These are phyloP conservation scores for Aureobasidium pullulans DNA, from an alignment of 2,329 filamentous ascomycete species.

Conservation along the genomic window DNA sequence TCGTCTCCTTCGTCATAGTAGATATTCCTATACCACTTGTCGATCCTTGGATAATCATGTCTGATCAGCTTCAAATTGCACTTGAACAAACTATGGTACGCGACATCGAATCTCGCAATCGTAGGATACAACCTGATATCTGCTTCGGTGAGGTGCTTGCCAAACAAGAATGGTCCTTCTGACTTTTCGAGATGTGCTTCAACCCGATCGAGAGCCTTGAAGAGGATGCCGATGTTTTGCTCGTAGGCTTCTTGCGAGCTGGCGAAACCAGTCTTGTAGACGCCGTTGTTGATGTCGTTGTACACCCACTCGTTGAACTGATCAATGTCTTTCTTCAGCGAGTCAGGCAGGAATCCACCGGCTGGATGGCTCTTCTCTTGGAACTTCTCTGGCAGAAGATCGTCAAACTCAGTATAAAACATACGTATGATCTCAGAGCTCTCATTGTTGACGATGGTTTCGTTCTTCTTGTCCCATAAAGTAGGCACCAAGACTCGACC, in stretches of 20 bases:
- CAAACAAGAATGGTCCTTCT: slow-evolving; percentile 63
- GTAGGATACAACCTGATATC: slow-evolving; percentile 69
- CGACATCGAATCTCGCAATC: slow-evolving; percentile 62
- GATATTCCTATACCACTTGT: slow-evolving; percentile 39
- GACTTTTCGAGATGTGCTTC: slow-evolving; percentile 60
- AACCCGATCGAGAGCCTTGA: slow-evolving; percentile 66
- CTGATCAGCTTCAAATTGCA: slow-evolving; percentile 58
- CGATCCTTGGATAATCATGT: slow-evolving; percentile 48
- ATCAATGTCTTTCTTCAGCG: slow-evolving; percentile 63
- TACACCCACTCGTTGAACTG: slow-evolving; percentile 76
- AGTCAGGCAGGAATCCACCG: slow-evolving; percentile 60
- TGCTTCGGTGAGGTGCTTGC: slow-evolving; percentile 67
- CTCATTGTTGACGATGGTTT: slow-evolving; percentile 83
- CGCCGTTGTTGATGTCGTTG: slow-evolving; percentile 48
- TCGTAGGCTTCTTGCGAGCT: slow-evolving; percentile 79
- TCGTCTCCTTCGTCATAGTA: slow-evolving; percentile 40
- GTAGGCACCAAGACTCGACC: slow-evolving; percentile 81
- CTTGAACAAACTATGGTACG: slow-evolving; percentile 84
- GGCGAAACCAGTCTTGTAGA: slow-evolving; percentile 65
- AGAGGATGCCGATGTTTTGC: slow-evolving; percentile 62
- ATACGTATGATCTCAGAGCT: slow-evolving; percentile 89
- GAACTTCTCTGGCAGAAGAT: slow-evolving; percentile 42
- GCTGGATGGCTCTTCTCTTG: slow-evolving; percentile 45
- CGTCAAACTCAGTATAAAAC: slow-evolving; percentile 74
- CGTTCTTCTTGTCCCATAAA: slow-evolving; percentile 69